Conservation (phyloP, 2,329 filamentous ascomycete genomes). For the Helminthosporium solani region DNA sequence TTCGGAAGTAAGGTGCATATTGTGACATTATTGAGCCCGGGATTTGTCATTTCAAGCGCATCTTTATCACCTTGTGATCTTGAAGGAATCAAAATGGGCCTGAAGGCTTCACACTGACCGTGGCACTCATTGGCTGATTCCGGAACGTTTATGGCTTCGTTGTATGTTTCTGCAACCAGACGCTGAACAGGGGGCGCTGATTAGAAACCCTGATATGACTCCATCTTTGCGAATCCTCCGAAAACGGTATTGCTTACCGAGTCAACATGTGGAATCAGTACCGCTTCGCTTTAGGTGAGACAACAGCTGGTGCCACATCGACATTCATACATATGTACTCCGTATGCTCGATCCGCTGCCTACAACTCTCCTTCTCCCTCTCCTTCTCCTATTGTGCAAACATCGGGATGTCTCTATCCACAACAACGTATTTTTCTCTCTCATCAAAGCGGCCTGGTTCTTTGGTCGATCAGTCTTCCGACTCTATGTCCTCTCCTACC, state of each 20-base stretch:
- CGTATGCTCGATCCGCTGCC: too few species aligned
- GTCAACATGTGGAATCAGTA: conserved; percentile 3
- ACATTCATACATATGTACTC: neutral
- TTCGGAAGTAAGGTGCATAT: conserved; percentile 12
- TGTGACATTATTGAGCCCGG: conserved; percentile 13
- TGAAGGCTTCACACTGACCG: conserved; percentile 1
- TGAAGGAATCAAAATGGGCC: conserved; percentile 3
- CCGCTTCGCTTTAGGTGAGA: conserved; percentile 8
- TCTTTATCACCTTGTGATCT: conserved; percentile 15
- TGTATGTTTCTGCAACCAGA: neutral
- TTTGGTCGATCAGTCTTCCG: conserved; percentile 16
- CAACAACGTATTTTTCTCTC: conserved; percentile 12
- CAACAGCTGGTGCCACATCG: neutral
- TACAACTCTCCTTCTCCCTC: neutral
- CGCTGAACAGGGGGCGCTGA: neutral
- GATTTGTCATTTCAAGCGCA: conserved; percentile 21
- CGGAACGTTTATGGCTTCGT: neutral
- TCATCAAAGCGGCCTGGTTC: conserved; percentile 23
- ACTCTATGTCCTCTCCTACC: conserved; percentile 14
- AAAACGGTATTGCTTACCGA: conserved; percentile 6
- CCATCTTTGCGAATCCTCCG: conserved; percentile 7
- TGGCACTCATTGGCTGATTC: conserved; percentile 2
- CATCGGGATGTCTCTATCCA: conserved; percentile 13
- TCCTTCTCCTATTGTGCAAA: neutral
- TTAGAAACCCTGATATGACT: neutral